Conservation (phyloP, 108 stramenopile genomes). For the Nannochloropsis granulata region DNA sequence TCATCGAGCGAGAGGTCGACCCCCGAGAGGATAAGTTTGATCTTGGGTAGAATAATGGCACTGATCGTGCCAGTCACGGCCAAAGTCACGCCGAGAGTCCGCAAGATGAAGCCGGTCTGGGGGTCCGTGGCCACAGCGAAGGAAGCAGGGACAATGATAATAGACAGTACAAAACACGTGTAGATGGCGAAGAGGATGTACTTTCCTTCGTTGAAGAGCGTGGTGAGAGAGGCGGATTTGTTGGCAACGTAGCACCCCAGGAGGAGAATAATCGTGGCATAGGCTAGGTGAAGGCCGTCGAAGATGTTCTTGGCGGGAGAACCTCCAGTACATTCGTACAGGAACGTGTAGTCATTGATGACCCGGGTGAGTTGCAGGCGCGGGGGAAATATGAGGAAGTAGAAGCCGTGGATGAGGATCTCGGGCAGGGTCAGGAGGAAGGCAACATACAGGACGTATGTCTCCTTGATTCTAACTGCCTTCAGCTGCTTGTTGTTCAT, state of each 20-base stretch:
- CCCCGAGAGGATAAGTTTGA: background rate
- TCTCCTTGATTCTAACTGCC: background rate
- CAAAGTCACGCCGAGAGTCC: background rate
- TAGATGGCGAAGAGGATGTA: background rate
- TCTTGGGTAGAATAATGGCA: background rate
- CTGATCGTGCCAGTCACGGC: background rate
- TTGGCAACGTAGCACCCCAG: background rate
- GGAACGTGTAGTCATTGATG: background rate
- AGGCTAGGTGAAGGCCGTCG: background rate
- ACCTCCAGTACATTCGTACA: background rate
- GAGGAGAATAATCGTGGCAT: background rate
- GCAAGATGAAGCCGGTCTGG: background rate
- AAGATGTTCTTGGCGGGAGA: background rate
- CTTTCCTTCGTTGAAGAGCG: background rate
- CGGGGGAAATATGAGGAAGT: background rate
- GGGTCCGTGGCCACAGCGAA: background rate
- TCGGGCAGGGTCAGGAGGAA: background rate
- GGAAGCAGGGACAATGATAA: background rate
- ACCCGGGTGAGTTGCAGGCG: background rate
- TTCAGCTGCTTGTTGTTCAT: background rate
- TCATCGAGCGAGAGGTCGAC: background rate
- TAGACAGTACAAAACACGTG: background rate
- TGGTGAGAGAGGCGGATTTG: background rate
- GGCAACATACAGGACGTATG: background rate
- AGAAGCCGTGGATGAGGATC: background rate